These are phyloP conservation scores for Cystobasidium ongulense DNA, from an alignment of 768 basidiomycete species.

Conservation along the genomic window DNA sequence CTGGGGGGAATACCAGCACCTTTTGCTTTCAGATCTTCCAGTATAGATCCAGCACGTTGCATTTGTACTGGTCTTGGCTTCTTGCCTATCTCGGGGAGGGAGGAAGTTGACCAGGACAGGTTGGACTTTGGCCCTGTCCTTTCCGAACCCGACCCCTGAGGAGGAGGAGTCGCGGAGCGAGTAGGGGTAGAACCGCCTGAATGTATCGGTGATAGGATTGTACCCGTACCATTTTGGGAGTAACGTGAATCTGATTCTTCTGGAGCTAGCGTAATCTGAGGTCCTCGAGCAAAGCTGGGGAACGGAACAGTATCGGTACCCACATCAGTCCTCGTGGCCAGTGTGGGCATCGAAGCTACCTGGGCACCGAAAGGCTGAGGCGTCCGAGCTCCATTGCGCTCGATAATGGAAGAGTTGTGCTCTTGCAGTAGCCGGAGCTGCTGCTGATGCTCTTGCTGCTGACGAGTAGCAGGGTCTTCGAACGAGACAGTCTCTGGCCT, in stretches of 20 bases:
- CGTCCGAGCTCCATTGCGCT: background rate
- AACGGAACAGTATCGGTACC: background rate
- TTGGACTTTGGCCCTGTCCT: background rate
- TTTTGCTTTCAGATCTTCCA: conserved; percentile 16
- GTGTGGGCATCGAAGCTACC: background rate
- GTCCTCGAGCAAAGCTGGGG: background rate
- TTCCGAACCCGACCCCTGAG: background rate
- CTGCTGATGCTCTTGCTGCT: background rate
- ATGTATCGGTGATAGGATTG: background rate
- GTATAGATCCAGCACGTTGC: background rate
- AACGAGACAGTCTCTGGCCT: conserved; percentile 1
- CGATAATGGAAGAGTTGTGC: background rate
- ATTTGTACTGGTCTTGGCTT: background rate
- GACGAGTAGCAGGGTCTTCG: background rate
- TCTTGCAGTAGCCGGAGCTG: background rate
- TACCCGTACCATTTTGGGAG: background rate
- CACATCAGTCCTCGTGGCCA: too few relatives aligned
- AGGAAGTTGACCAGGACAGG: background rate
- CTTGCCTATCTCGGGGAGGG: background rate
- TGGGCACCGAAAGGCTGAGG: background rate
- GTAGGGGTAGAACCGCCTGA: background rate
- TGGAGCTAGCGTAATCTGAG: background rate
- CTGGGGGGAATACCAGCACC: background rate
- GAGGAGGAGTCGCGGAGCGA: background rate
- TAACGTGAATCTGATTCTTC: background rate